Base-by-base conservation (phyloP, 192 early-diverging fungal genomes). In the Entomortierella beljakovae region DNA sequence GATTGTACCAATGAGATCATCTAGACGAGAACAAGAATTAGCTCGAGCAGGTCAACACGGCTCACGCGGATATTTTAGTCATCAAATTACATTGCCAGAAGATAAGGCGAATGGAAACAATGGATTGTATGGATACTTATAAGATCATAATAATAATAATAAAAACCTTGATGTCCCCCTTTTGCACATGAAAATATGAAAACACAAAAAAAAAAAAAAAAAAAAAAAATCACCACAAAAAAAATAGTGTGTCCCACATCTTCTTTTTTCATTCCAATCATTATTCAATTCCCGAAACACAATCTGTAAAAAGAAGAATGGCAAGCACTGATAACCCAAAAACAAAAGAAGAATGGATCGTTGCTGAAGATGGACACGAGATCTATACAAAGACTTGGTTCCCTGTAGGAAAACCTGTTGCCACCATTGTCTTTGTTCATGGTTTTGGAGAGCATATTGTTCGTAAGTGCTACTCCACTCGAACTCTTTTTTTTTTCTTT, bases 341-440 rank as follows among this genome's bases (percentile, higher is more conserved):
- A 29, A 66, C 77, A 46, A 58, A 65, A 32, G 82, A 76, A 7
- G 82, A 81, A 43, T 87, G 86, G 86, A 81, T 82, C 29, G 80
- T 75, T 28, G 56, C 84, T 22, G 64, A 49, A 0, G 83, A 87
- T 46, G 71, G 71, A 2, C 66, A 83, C n/a, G 64, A 83, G n/a
- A 52, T 87, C 49, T 87, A 80, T 34, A 85, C 86, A 29, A 83
- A 82, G 65, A 85, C 82, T 16, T 87, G 84, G 84, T 84, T 70
- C 58, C 34, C 64, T 26, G 61, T 61, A 35, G 72, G 57, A 31
- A 52, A 43, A 0, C 57, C 81, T 9, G 59, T 88, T 28, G 87
- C 87, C 1, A 48, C 64, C 4, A 48, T 85, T n/a, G 54, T 84
- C 23, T 62, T 88, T 61, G 63, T 85, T 50, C 86, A 88, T 52